A percentile compares a stretch with the other conserved stretches of the same genome.
These are phyloP conservation scores for Chlorophyllum brunneum DNA, from an alignment of 768 basidiomycete species.

Conservation along the genomic window DNA sequence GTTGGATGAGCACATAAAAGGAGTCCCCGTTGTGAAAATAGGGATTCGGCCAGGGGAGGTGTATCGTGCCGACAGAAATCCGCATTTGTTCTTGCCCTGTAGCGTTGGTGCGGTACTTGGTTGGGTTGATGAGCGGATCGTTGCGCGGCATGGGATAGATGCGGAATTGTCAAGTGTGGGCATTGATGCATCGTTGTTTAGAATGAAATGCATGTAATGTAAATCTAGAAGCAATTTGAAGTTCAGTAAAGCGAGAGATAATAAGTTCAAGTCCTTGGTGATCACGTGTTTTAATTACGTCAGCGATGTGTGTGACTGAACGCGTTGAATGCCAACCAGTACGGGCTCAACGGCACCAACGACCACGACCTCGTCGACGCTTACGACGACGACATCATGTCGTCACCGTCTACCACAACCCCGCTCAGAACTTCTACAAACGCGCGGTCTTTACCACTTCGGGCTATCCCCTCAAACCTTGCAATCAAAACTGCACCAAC, in stretches of 20 bases:
- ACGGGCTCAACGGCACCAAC: neutral
- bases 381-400: neutral
- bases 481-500: constrained; percentile 47
- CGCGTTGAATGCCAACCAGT: neutral
- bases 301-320: no score
- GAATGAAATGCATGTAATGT: no score
- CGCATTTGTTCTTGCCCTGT: neutral
- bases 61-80: neutral
- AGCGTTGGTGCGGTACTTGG: neutral
- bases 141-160: neutral
- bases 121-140: neutral
- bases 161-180: no score
- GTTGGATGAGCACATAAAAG: neutral
- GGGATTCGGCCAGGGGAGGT: neutral
- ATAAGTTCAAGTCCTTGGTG: no score
- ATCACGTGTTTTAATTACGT: no score
- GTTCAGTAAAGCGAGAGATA: no score
- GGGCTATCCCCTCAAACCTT: constrained; percentile 45
- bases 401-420: neutral
- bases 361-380: neutral
- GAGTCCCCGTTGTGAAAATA: neutral
- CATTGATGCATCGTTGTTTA: no score
- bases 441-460: constrained; percentile 29
- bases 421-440: neutral
- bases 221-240: no score